These are phyloP conservation scores for Wickerhamiella cacticola DNA, from an alignment of 805 yeast species.

Conservation along the genomic window DNA sequence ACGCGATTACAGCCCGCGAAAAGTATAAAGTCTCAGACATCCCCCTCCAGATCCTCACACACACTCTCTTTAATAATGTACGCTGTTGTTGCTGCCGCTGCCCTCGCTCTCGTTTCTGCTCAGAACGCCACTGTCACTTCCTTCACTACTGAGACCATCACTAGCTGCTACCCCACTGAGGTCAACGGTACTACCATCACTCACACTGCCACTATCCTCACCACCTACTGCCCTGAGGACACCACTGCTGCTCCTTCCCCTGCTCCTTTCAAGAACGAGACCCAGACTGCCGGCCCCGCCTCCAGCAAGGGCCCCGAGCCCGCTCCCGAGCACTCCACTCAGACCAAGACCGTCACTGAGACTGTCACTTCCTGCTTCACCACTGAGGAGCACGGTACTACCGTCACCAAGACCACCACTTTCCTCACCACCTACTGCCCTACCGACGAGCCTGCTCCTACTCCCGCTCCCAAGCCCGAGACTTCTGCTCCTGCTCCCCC, in stretches of 20 bases:
- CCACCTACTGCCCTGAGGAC: constrained; percentile 10
- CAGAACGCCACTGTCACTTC: neutral
- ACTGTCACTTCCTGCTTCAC: constrained; percentile 9
- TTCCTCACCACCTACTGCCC: constrained; percentile 11
- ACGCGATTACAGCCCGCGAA: neutral
- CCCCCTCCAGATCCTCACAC: neutral
- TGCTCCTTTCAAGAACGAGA: constrained; percentile 3
- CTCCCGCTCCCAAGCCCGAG: neutral
- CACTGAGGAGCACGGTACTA: constrained; percentile 6
- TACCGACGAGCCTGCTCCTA: neutral
- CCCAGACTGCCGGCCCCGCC: neutral
- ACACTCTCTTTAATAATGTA: constrained; percentile 3
- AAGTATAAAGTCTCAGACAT: neutral
- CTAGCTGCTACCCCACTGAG: constrained; percentile 9
- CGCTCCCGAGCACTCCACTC: neutral
- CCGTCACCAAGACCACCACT: constrained; percentile 8
- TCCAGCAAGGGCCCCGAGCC: neutral
- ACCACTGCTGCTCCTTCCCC: neutral
- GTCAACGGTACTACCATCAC: constrained; percentile 8
- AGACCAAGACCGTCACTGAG: constrained; percentile 8
- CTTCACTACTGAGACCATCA: constrained; percentile 10
- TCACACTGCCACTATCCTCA: constrained; percentile 4
- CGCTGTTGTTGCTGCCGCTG: constrained; percentile 8
- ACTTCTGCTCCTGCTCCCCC: neutral
- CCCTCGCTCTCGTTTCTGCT: constrained; percentile 9